A percentile compares a stretch with the other conserved stretches of the same genome.
phyloP scores from a whole-genome alignment of 2,329 filamentous ascomycete genomes.

The Phialocephala sp. region DNA sequence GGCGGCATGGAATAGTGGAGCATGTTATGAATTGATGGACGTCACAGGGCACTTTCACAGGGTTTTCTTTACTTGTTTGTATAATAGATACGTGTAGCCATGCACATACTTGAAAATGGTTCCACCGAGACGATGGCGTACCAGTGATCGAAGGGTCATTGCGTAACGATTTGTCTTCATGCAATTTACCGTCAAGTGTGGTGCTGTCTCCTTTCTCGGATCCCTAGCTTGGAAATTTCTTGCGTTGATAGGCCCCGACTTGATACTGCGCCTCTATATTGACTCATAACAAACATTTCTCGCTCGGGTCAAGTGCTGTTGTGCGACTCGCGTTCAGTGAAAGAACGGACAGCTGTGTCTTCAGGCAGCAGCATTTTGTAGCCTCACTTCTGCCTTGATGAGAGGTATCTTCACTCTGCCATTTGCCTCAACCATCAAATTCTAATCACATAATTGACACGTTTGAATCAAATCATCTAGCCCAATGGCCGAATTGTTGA shows the following conservation, averaged over 20 bases:
- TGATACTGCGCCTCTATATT: not conserved
- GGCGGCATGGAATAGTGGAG: not conserved
- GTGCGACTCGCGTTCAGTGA: constrained; percentile 4
- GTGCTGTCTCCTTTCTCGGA: not conserved
- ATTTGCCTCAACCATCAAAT: not conserved
- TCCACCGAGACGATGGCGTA: not conserved
- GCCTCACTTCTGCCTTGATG: not conserved
- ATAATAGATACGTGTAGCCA: constrained; percentile 9
- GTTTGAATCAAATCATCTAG: not conserved
- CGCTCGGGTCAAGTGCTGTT: not conserved
- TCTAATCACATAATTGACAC: not conserved
- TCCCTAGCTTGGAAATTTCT: not conserved
- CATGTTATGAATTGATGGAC: constrained; percentile 8
- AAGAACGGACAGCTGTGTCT: not conserved
- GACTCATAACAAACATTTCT: not conserved
- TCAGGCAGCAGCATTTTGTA: not conserved
- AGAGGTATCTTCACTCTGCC: not conserved
- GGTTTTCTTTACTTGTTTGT: constrained; percentile 11
- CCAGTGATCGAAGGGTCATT: not conserved
- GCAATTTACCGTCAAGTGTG: not conserved
- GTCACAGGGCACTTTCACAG: constrained; percentile 16
- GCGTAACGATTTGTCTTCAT: not conserved
- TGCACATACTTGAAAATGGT: constrained; percentile 2
- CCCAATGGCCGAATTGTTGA: not conserved
- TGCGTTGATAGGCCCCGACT: not conserved